These are phyloP conservation scores for Nakataea oryzae DNA, from an alignment of 2,329 filamentous ascomycete species.

Conservation along the genomic window DNA sequence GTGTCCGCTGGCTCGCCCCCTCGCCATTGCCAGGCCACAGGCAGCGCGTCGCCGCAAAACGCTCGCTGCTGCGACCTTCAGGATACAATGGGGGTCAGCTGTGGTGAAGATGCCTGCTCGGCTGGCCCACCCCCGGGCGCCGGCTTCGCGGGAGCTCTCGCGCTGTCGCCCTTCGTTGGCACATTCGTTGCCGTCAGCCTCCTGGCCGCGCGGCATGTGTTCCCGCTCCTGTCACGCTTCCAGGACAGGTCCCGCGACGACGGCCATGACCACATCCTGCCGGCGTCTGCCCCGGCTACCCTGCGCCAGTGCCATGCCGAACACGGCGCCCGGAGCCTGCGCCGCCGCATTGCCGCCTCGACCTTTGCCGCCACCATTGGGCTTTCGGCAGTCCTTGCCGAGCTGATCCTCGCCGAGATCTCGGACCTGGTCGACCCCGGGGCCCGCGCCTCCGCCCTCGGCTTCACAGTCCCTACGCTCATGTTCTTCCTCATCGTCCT, in stretches of 20 bases:
- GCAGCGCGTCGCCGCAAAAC: not conserved
- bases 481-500: slow-evolving; percentile 63
- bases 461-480: slow-evolving; percentile 58
- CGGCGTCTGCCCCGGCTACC: slow-evolving; percentile 48
- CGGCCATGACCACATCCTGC: slow-evolving; percentile 51
- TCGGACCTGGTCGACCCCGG: slow-evolving; percentile 60
- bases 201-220: slow-evolving; percentile 57
- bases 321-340: slow-evolving; percentile 40
- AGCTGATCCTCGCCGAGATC: slow-evolving; percentile 77
- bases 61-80: not conserved
- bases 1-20: not conserved
- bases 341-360: slow-evolving; percentile 42
- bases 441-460: slow-evolving; percentile 58
- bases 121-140: not conserved
- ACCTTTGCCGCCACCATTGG: slow-evolving; percentile 71
- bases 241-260: slow-evolving; percentile 34
- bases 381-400: slow-evolving; percentile 65
- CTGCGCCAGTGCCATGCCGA: slow-evolving; percentile 49
- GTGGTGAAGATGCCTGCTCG: slow-evolving; percentile 1
- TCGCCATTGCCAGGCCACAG: not conserved
- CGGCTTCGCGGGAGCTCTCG: slow-evolving; percentile 18
- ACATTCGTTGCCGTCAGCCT: slow-evolving; percentile 56
- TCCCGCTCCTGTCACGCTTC: slow-evolving; percentile 57
- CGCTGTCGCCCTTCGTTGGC: slow-evolving; percentile 60
- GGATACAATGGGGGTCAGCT: not conserved